phyloP scores from a whole-genome alignment of 164 flowering plant genomes.

The Magnolia kwangsiensis region DNA sequence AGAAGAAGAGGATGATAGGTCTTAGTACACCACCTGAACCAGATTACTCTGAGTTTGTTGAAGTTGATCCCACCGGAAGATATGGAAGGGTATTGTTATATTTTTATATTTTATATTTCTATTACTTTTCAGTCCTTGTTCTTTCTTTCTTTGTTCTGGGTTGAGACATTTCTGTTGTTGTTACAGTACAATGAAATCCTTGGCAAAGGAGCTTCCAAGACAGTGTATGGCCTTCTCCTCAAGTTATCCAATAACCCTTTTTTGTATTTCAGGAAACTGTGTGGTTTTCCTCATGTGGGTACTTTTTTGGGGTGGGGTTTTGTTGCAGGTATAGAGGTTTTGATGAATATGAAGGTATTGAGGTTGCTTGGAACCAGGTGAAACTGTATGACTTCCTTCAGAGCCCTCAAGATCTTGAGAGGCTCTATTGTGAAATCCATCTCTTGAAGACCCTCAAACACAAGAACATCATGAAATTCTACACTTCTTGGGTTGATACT shows the following conservation, averaged over 20 bases:
- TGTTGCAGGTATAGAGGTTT: constrained; percentile 75
- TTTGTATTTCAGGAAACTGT: neutral
- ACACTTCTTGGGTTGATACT: constrained; percentile 91
- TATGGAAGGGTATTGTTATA: constrained; percentile 62
- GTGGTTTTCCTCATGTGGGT: neutral
- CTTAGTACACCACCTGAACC: constrained; percentile 23
- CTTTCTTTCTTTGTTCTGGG: neutral
- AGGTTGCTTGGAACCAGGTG: constrained; percentile 98
- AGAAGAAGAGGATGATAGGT: constrained; percentile 34
- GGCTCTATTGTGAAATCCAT: constrained; percentile 87
- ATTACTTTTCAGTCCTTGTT: neutral
- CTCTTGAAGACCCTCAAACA: constrained; percentile 92
- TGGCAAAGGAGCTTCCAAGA: constrained; percentile 95
- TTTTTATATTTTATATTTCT: neutral
- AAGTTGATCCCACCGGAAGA: constrained; percentile 98
- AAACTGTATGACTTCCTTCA: constrained; percentile 75
- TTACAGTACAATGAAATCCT: constrained; percentile 84
- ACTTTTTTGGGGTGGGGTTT: neutral
- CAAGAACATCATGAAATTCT: constrained; percentile 87
- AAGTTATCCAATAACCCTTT: constrained; percentile 1
- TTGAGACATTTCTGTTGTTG: constrained; percentile 6
- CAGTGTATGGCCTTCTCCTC: constrained; percentile 57
- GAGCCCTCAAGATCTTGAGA: constrained; percentile 80
- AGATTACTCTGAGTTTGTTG: constrained; percentile 57
- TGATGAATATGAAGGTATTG: constrained; percentile 95